Conservation (phyloP, 1,139 yeast species). For the Maudiozyma humilis region DNA sequence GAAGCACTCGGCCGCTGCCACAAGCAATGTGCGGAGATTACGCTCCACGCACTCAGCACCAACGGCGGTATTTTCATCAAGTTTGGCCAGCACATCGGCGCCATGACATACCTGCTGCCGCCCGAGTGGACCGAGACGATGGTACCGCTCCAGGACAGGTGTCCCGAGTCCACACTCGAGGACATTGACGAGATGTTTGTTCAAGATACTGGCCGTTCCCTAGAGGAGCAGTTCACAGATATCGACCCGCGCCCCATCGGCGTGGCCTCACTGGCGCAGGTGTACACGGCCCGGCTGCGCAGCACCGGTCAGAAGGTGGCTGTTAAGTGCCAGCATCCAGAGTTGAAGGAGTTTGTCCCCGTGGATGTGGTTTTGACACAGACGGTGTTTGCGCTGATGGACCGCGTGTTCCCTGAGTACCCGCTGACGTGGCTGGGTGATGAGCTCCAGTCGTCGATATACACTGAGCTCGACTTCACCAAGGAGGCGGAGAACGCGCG, state of each 20-base stretch:
- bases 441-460: conserved; percentile 78
- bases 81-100: conserved; percentile 88
- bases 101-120: conserved; percentile 84
- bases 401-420: conserved; percentile 81
- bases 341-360: conserved; percentile 80
- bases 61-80: conserved; percentile 93
- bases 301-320: conserved; percentile 70
- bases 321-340: conserved; percentile 91
- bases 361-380: conserved; percentile 74
- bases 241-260: conserved; percentile 79
- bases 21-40: conserved; percentile 64
- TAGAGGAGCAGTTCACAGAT: conserved; percentile 59
- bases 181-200: conserved; percentile 60
- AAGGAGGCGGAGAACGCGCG: conserved; percentile 80
- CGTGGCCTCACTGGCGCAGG: conserved; percentile 94
- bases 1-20: conserved; percentile 59
- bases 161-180: conserved; percentile 71
- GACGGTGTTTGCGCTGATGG: conserved; percentile 65
- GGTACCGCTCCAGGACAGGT: conserved; percentile 85
- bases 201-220: conserved; percentile 52
- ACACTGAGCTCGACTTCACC: conserved; percentile 77
- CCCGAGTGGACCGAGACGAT: conserved; percentile 92
- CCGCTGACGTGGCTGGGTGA: conserved; percentile 92
- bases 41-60: conserved; percentile 66
- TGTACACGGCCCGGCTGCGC: conserved; percentile 65